Evolutionary conservation across 371 early-diverging fungal genomes (phyloP).

Genomic region (Mortierella polycephala): DNA sequence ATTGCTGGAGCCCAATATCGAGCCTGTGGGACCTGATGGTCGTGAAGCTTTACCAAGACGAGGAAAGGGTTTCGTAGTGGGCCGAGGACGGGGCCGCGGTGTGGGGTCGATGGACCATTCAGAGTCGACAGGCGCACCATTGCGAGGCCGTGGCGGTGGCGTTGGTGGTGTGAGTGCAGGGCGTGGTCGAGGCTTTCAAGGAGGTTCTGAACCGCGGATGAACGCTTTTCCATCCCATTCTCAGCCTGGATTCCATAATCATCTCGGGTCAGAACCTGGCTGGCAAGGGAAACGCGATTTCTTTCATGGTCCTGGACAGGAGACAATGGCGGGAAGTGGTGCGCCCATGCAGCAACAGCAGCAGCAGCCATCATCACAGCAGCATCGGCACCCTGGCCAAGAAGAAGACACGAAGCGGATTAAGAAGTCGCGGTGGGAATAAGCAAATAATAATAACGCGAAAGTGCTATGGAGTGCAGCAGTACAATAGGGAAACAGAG

Average conservation of each 20-base stretch:
- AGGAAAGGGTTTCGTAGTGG: neutral
- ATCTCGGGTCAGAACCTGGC: slow-evolving; percentile 1
- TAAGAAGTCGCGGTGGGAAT: slow-evolving; percentile 51
- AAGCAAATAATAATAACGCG: neutral
- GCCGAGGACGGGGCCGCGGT: slow-evolving; percentile 13
- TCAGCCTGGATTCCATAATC: slow-evolving; percentile 5
- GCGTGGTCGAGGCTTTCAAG: slow-evolving; percentile 31
- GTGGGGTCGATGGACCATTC: slow-evolving; percentile 18
- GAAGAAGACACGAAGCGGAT: slow-evolving; percentile 13
- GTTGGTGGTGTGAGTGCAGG: slow-evolving; percentile 4
- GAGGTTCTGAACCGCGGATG: slow-evolving; percentile 1
- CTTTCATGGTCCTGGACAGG: slow-evolving; percentile 8
- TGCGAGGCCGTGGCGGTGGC: slow-evolving; percentile 24
- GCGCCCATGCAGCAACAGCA: neutral
- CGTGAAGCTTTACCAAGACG: slow-evolving; percentile 42
- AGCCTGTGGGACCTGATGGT: slow-evolving; percentile 39
- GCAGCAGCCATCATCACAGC: slow-evolving; percentile 2
- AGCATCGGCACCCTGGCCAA: slow-evolving; percentile 10
- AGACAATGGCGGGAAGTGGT: neutral
- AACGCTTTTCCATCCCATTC: slow-evolving; percentile 32
- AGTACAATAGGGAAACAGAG: neutral
- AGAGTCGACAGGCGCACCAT: slow-evolving; percentile 6
- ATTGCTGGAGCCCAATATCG: slow-evolving; percentile 56
- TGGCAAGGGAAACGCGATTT: slow-evolving; percentile 31
- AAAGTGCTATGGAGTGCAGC: neutral